Conservation (phyloP, 2,329 filamentous ascomycete genomes). For the Lasiodiplodia sp. region DNA sequence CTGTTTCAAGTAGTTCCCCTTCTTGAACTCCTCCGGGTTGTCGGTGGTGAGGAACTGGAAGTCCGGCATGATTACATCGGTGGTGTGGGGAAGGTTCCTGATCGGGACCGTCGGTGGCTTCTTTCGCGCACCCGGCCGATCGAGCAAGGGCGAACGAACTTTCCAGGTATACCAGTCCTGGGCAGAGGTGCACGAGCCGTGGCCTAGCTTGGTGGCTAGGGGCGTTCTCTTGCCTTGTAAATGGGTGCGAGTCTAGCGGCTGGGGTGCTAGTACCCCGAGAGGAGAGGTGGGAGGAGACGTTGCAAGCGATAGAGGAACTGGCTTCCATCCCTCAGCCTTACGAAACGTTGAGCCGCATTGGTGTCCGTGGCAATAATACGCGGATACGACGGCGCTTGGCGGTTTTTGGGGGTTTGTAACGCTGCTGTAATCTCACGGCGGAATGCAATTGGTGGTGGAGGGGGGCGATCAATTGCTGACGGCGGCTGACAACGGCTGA, state of each 20-base stretch:
- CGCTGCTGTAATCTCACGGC: slow-evolving; percentile 8
- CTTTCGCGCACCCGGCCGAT: slow-evolving; percentile 9
- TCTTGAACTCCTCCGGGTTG: slow-evolving; percentile 31
- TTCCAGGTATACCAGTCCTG: neutral
- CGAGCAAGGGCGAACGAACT: neutral
- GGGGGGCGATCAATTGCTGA: slow-evolving; percentile 4
- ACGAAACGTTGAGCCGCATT: slow-evolving; percentile 17
- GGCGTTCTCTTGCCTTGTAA: neutral
- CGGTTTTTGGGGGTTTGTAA: neutral
- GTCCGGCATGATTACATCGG: slow-evolving; percentile 29
- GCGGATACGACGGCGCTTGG: slow-evolving; percentile 8
- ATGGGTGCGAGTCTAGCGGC: neutral
- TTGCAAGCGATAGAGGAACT: slow-evolving; percentile 14
- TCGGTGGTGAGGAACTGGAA: slow-evolving; percentile 30
- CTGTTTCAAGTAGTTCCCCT: slow-evolving; percentile 28
- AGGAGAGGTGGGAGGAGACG: slow-evolving; percentile 18
- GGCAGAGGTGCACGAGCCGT: neutral
- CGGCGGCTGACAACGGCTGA: slow-evolving; percentile 19
- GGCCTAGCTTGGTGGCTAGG: neutral
- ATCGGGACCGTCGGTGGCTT: slow-evolving; percentile 11
- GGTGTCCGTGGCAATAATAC: neutral
- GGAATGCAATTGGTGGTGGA: neutral
- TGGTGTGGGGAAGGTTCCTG: slow-evolving; percentile 18
- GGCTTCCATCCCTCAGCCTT: slow-evolving; percentile 22
- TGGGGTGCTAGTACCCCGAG: slow-evolving; percentile 13